Base-by-base conservation (phyloP, 495 filamentous ascomycete genomes). In the Parmelia sp. region DNA sequence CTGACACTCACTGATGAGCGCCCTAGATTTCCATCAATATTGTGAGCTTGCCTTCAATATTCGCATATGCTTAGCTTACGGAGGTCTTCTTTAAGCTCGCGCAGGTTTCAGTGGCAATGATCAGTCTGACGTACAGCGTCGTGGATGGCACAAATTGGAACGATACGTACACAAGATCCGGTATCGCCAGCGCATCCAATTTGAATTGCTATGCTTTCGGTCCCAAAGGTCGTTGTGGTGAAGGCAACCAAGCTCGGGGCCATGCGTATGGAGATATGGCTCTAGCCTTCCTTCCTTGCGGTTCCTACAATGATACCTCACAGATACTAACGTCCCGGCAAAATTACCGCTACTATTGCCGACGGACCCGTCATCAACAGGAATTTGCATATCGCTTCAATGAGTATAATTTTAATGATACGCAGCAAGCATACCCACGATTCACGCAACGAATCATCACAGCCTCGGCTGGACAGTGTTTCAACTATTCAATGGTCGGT, bases 311-410 rank as follows among this genome's bases (percentile, higher is more conserved):
- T 0, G 37, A 33, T 7, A 55, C 39, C 10, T 37, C 39, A 3
- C 58, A 66, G 1, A 49, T 67, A 7, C 3, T 59, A 12, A 56
- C 37, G 5, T 62, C 61, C n/a, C 25, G 23, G 29, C 12, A 66
- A 10, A 37, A 68, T 33, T 66, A 40, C 23, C 17, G 17, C 14
- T 70, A 68, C 25, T 68, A 63, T 51, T 70, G 66, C 58, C 44
- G 39, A 31, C 12, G 14, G 8, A 60, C 33, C 25, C 59, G n/a
- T 2, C 4, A 62, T n/a, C n/a, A 27, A 1, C 63, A 66, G 17
- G 56, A 70, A 57, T 70, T 70, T 58, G 57, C 63, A 29, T 68
- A 68, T 44, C 69, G 64, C 12, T 68, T 68, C 58, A 65, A 57
- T 4, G 66, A 68, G 23, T 70, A 61, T 31, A 70, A 66, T 37